These are phyloP conservation scores for Euphorbia peplus DNA, from an alignment of 345 rosid species.

Conservation along the genomic window DNA sequence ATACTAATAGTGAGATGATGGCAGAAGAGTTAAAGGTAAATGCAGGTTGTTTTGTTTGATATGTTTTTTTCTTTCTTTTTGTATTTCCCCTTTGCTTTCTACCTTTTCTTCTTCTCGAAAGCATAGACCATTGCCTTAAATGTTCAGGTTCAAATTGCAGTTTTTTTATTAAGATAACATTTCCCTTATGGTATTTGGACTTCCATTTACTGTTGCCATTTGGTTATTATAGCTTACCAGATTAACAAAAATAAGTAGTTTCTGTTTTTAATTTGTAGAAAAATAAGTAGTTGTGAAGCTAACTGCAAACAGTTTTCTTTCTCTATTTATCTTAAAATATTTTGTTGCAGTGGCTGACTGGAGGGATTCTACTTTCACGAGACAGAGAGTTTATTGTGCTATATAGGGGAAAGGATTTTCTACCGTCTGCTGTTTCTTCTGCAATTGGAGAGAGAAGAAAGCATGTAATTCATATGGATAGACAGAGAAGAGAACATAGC, in stretches of 20 bases:
- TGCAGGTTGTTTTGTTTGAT: constrained; percentile 1
- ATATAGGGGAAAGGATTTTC: constrained; percentile 96
- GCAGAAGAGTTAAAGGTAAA: constrained; percentile 85
- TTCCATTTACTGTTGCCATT: not conserved
- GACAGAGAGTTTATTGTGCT: constrained; percentile 77
- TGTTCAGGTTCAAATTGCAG: constrained; percentile 2
- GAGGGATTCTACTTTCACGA: constrained; percentile 76
- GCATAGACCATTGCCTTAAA: not conserved
- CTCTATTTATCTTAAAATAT: constrained; percentile 23
- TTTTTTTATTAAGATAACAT: not conserved
- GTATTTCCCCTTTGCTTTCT: not conserved
- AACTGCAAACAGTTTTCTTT: not conserved
- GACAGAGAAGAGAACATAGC: constrained; percentile 23
- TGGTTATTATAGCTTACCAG: not conserved
- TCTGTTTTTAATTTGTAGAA: not conserved
- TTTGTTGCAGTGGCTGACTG: constrained; percentile 78
- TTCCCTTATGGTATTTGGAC: not conserved
- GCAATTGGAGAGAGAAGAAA: constrained; percentile 76
- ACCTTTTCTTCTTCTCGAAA: not conserved
- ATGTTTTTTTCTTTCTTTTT: not conserved
- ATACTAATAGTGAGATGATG: constrained; percentile 77
- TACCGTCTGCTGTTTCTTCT: constrained; percentile 79
- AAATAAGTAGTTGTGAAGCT: not conserved
- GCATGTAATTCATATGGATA: constrained; percentile 34
- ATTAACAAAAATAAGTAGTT: not conserved